Evolutionary conservation across 768 basidiomycete species (phyloP).

Genomic region (Sistotremastrum niveocremeum): DNA sequence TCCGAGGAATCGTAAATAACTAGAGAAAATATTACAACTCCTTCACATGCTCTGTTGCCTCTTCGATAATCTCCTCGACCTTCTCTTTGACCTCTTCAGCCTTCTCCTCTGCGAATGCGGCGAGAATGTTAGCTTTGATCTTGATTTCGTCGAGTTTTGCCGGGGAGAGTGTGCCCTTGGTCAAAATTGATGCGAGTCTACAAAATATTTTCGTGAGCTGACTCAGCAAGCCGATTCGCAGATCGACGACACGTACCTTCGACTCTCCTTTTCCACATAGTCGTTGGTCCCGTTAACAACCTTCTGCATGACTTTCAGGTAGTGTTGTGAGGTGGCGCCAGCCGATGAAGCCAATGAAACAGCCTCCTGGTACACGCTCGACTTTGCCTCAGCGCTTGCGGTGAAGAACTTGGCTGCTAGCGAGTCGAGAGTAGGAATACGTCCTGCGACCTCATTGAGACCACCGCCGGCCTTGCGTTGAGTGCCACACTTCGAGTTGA

Average conservation of each 20-base stretch:
- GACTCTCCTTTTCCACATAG: constrained; percentile 78
- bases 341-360: constrained; percentile 33
- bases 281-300: constrained; percentile 51
- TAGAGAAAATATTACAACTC: neutral
- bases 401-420: constrained; percentile 66
- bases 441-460: constrained; percentile 74
- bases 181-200: constrained; percentile 64
- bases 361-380: constrained; percentile 56
- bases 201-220: constrained; percentile 9
- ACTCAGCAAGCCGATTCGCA: constrained; percentile 8
- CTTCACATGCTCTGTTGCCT: constrained; percentile 11
- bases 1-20: no score
- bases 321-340: constrained; percentile 53
- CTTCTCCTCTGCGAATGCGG: constrained; percentile 36
- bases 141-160: constrained; percentile 88
- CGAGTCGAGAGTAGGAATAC: constrained; percentile 59
- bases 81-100: constrained; percentile 13
- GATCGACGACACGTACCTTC: constrained; percentile 39
- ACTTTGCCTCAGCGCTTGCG: constrained; percentile 40
- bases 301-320: constrained; percentile 86
- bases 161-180: constrained; percentile 62
- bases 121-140: constrained; percentile 78
- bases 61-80: constrained; percentile 11
- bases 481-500: constrained; percentile 83
- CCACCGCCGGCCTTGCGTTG: constrained; percentile 72